Conservation (phyloP, 192 early-diverging fungal species). For the Piromyces sp. region DNA sequence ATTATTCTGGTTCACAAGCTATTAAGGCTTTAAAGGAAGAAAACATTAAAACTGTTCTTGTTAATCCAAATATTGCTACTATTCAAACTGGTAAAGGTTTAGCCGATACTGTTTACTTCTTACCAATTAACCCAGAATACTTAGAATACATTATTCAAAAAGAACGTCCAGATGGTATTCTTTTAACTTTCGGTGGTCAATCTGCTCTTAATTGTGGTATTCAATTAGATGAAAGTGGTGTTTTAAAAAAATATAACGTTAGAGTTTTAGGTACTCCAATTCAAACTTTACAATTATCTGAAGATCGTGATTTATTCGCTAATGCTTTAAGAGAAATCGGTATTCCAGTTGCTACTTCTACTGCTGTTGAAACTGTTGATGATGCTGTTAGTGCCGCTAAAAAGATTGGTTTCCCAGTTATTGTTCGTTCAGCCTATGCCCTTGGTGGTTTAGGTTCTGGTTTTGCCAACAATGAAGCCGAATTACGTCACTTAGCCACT, state of each 20-base stretch:
- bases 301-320: constrained; percentile 93
- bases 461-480: constrained; percentile 58
- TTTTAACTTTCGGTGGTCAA: constrained; percentile 93
- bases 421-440: constrained; percentile 84
- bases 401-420: constrained; percentile 82
- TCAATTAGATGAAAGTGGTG: constrained; percentile 63
- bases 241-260: constrained; percentile 60
- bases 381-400: constrained; percentile 70
- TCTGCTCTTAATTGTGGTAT: constrained; percentile 91
- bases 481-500: constrained; percentile 59
- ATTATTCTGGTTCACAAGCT: constrained; percentile 92
- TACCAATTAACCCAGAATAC: constrained; percentile 85
- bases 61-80: constrained; percentile 98
- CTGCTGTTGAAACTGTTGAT: constrained; percentile 70
- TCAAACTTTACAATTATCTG: constrained; percentile 69
- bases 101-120: constrained; percentile 87
- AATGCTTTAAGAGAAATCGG: constrained; percentile 73
- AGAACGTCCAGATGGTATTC: constrained; percentile 88
- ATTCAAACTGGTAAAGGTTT: constrained; percentile 88
- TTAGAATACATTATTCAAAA: constrained; percentile 78
- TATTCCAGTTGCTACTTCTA: constrained; percentile 77
- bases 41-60: constrained; percentile 78
- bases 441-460: constrained; percentile 96
- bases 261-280: constrained; percentile 93
- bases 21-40: constrained; percentile 93